Evolutionary conservation across 768 basidiomycete species (phyloP), one percentile per base, ranked within the genome.

Genomic region (Auricularia sp.): DNA sequence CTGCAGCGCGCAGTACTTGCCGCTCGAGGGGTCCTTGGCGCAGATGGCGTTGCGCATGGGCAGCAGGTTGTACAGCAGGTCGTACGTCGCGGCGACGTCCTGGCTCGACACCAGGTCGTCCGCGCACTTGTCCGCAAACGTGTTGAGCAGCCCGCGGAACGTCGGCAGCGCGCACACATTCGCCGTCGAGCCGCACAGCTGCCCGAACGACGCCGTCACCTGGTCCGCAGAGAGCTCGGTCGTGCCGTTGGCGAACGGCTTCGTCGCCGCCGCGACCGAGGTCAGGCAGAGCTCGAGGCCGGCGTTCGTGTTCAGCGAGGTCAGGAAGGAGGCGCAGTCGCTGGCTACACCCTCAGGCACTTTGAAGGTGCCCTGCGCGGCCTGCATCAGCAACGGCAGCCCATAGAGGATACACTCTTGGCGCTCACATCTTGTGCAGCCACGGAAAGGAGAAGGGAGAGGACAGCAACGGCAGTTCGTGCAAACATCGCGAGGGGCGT

Each of bases 1-100:
- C 36, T 83, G 70, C 64, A 81, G 74, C 35, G 84, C 82, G 72
- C 96, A 98, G 76, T 82, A 97, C 45, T 80, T 77, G 37, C 84
- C 87, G 59, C 70, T 77, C 70, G 86, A 84, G 7, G 29, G 29
- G 70, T 89, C 84, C 81, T 91, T 90, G 58, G 87, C 69, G 77
- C 95, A 98, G 36, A 92, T 72, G 34, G 93, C 87, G 5, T 73
- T 68, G 67, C 77, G 77, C 72, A 96, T 73, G 7, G 94, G 93
- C 11, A 72, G 67, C 56, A 95, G 68, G 65, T 81, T 68, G 78
- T 92, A 99, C 35, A 98, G 77, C 36, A 85, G 77, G 72, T 98
- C 95, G 77, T 98, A 99, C 1, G 83, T 75, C 34, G 75, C 69
- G 73, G 84, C 73, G 58, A 97, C 89, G 33, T 79, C 73, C 0